Evolutionary conservation across 2,329 filamentous ascomycete genomes (phyloP), one percentile per base, ranked within the genome.

Genomic region (Spiromastix sp.): DNA sequence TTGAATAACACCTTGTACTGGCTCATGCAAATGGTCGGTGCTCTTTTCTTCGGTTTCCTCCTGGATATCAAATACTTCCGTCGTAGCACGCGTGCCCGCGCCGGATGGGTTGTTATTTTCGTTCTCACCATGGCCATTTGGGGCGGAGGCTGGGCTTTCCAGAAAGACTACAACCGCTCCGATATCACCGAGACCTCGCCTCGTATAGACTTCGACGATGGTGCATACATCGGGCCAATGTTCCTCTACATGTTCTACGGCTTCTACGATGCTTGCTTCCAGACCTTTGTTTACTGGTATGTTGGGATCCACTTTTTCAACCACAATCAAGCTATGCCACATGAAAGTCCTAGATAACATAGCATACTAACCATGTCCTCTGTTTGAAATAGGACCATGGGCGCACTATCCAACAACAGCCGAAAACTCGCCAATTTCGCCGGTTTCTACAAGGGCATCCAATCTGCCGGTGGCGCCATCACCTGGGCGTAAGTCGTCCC

Each of bases 161-260:
- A 86, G 65, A 73, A 63, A 49, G 56, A 61, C 12, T 81, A 81
- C 39, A 62, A 64, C 4, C 72, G 77, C 18, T 59, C 53, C 12
- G 49, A 54, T 24, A 51, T 24, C 9, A 36, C 32, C 10, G 16
- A 22, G 2, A n/a, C 56, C 18, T 46, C 46, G 3, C 39, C 47
- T n/a, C 48, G 51, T 20, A 48, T 47, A 13, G 50, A 55, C 13
- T 44, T 34, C 34, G 55, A 52, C 37, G 68, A 76, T 37, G 60
- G 67, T 18, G 75, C 74, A 36, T 91, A 81, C 54, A 69, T 79
- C 39, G 85, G 81, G 0, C 82, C 83, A 9, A 84, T 93, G 74
- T 85, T 93, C 57, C 63, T 93, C 34, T 93, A 86, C 66, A 84
- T 93, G 50, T 87, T 87, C 60, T 93, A 91, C 56, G 85, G 85